Base-by-base conservation (phyloP, 2,329 filamentous ascomycete genomes). In the Claviceps africana region DNA sequence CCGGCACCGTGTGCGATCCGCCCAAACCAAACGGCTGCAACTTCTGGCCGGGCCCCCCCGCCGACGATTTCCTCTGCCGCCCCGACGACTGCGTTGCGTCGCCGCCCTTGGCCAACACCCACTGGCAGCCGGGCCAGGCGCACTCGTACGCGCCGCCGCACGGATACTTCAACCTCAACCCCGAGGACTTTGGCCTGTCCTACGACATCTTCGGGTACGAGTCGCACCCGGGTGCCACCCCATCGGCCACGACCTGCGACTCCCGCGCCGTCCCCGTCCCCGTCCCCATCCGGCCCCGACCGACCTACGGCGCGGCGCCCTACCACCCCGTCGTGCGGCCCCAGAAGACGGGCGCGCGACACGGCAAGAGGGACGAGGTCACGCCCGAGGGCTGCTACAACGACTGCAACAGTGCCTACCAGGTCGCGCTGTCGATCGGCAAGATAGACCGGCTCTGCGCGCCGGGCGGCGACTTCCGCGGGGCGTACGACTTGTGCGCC, bases 111-210 rank as follows among this genome's bases (percentile, higher is more conserved):
- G 58, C 59, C 1, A 57, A 57, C 1, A 62, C 71, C 0, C 59
- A 59, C 0, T 82, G 77, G 78, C 58, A 63, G 0, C 57, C 62
- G 1, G 70, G 72, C 52, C 53, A 68, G 44, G 78, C 75, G 0
- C 56, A 65, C 17, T 80, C 76, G 59, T 82, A 75, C 56, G 74
- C 74, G 2, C 70, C 75, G 1, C 57, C 59, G 3, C 56, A 57
- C 13, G 78, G 74, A 3, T 86, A 85, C 61, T 86, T 81, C 66
- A 75, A 85, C 54, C 71, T 86, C n/a, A 70, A 81, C 52, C 69
- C 83, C 0, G 63, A 70, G 1, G 72, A 72, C 0, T 87, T 86
- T 53, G 82, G 82, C 4, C 67, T 86, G 17, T 76, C 72, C 48
- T 82, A 78, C 54, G 76, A 75, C 43, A 81, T 86, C 19, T 86